Evolutionary conservation across 768 basidiomycete species (phyloP), one percentile per base, ranked within the genome.

Genomic region (Mycena crocata): DNA sequence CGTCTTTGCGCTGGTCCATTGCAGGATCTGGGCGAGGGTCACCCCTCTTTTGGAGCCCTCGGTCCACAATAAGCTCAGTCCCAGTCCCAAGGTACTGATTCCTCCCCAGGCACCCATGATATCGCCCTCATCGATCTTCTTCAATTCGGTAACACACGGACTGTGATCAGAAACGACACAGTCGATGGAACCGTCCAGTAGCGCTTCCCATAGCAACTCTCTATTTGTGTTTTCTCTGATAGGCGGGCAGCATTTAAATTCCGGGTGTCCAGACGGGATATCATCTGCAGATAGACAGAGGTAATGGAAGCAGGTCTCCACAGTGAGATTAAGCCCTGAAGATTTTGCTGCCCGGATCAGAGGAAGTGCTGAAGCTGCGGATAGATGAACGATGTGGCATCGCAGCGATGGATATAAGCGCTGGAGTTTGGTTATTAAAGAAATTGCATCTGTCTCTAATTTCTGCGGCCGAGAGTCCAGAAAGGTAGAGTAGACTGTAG

Each of bases 301-400:
- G 80, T 99, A 99, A 78, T 99, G 97, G 80, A 97, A 98, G 78
- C 96, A 98, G 1, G 97, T 99, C 83, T 99, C 97, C 54, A 95
- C 94, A 0, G 95, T 95, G 56, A 99, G 81, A 12, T 90, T 89
- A 35, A 89, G 78, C 0, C 91, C 89, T 1, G 86, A 80, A 1
- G 81, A 76, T 72, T 84, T 89, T 5, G 96, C 95, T 50, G 86
- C 82, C 44, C 88, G 87, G 65, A 99, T 89, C 40, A 88, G 70
- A 4, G 91, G 93, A 23, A 99, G 86, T 7, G 95, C 94, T 24
- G 85, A 82, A 6, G 96, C 85, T 6, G 96, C 92, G 56, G 95
- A 96, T 54, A 99, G 89, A 79, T 99, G 97, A 49, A 99, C 97
- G 68, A 99, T 94, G 80, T 99, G 97, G 67, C 92, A 93, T 24